Evolutionary conservation across 225 moss, liverwort and hornwort species (phyloP).

Genomic region (Lunularia cruciata): DNA sequence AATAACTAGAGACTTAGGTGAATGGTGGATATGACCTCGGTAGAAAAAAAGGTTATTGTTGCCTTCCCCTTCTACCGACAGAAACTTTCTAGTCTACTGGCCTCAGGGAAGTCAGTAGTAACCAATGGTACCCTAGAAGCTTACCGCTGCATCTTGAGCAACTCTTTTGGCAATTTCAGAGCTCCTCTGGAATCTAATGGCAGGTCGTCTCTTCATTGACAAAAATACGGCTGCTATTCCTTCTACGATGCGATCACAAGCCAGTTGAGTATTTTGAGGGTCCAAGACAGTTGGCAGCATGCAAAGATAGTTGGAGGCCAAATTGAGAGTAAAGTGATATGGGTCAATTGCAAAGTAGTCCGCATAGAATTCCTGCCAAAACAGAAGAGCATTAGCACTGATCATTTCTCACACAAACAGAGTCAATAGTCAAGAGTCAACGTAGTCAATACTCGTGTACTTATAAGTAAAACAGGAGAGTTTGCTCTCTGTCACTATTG

Average conservation of each 20-base stretch:
- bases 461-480: background rate
- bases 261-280: constrained; percentile 84
- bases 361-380: constrained; percentile 90
- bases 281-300: constrained; percentile 87
- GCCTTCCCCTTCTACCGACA: too few species aligned
- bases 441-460: too few species aligned
- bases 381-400: background rate
- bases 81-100: too few species aligned
- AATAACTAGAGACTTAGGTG: too few species aligned
- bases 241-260: constrained; percentile 91
- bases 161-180: constrained; percentile 89
- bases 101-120: background rate
- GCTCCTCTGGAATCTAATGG: constrained; percentile 87
- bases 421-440: too few species aligned
- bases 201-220: constrained; percentile 88
- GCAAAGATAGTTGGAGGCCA: constrained; percentile 87
- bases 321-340: constrained; percentile 90
- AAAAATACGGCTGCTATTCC: constrained; percentile 91
- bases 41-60: too few species aligned
- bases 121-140: constrained; percentile 21
- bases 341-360: constrained; percentile 97
- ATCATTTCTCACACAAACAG: background rate
- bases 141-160: constrained; percentile 86
- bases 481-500: background rate
- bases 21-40: too few species aligned